Evolutionary conservation across 2,329 filamentous ascomycete genomes (phyloP), one percentile per base, ranked within the genome.

Genomic region (Lachnellula arida): DNA sequence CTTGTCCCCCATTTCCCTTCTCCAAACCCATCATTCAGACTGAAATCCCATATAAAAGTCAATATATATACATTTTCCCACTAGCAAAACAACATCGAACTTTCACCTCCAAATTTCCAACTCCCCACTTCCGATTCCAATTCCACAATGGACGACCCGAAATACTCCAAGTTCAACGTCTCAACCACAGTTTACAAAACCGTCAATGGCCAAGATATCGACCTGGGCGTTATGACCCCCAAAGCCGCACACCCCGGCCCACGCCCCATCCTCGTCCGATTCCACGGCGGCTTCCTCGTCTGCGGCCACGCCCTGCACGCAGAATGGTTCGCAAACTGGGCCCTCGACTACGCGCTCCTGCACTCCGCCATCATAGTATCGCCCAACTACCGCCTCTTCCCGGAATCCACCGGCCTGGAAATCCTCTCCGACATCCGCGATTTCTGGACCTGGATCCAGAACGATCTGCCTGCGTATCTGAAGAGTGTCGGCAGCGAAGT

Each of bases 351-450:
- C 39, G 23, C 44, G 3, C 23, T 57, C 15, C 40, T 43, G 6
- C 54, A 64, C 25, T 56, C 55, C 14, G 75, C 78, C n/a, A 73
- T 81, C 46, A 66, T 76, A 23, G 62, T 81, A 5, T 8, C 44
- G 25, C 49, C 54, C 1, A 76, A 79, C 64, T 78, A 82, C 67
- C 77, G 78, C 8, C 73, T 81, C 3, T 58, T 78, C n/a, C 79
- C 79, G n/a, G 78, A 81, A 57, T 68, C 74, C 54, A 76, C 59
- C 25, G 76, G 76, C 40, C 53, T 67, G 1, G 75, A 81, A 11
- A 76, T 80, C 55, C 70, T 79, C 23, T 63, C 72, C 5, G 79
- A 82, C 60, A 58, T 81, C 1, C 52, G 65, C 5, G 75, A 78
- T 57, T 76, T 79, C 63, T 81, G 75, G 74, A 60, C 56, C 4